Conservation (phyloP, 805 yeast genomes). For the Komagataella pastoris region DNA sequence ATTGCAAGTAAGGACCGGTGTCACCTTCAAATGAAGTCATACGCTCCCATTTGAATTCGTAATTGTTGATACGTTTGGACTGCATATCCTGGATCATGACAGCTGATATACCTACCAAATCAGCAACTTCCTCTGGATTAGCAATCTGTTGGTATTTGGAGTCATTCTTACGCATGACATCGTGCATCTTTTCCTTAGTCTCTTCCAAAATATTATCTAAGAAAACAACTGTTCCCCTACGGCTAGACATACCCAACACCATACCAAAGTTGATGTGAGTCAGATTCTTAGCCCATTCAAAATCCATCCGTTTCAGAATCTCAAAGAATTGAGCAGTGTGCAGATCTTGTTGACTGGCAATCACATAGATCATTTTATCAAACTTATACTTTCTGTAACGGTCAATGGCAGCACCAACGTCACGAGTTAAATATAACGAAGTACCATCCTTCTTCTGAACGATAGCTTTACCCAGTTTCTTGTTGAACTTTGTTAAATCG, state of each 20-base stretch:
- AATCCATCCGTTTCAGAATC: slow-evolving; percentile 81
- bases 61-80: slow-evolving; percentile 91
- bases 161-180: slow-evolving; percentile 88
- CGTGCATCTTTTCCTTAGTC: slow-evolving; percentile 89
- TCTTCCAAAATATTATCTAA: slow-evolving; percentile 87
- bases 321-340: slow-evolving; percentile 91
- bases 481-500: slow-evolving; percentile 66
- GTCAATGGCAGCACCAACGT: slow-evolving; percentile 89
- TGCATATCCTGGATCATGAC: slow-evolving; percentile 99
- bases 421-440: slow-evolving; percentile 86
- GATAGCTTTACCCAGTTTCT: slow-evolving; percentile 85
- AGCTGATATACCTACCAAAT: slow-evolving; percentile 90
- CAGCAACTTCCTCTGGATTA: slow-evolving; percentile 91
- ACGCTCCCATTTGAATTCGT: slow-evolving; percentile 95
- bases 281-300: slow-evolving; percentile 67
- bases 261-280: slow-evolving; percentile 90
- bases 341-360: slow-evolving; percentile 93
- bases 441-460: slow-evolving; percentile 95
- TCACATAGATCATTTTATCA: slow-evolving; percentile 92
- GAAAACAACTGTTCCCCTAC: slow-evolving; percentile 98
- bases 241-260: slow-evolving; percentile 97
- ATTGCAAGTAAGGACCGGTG: slow-evolving; percentile 97
- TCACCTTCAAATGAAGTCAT: slow-evolving; percentile 98
- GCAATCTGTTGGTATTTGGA: slow-evolving; percentile 86
- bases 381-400: slow-evolving; percentile 76